Evolutionary conservation across 345 rosid species (phyloP), one percentile per base, ranked within the genome.

Genomic region (Hirschfeldia incana): DNA sequence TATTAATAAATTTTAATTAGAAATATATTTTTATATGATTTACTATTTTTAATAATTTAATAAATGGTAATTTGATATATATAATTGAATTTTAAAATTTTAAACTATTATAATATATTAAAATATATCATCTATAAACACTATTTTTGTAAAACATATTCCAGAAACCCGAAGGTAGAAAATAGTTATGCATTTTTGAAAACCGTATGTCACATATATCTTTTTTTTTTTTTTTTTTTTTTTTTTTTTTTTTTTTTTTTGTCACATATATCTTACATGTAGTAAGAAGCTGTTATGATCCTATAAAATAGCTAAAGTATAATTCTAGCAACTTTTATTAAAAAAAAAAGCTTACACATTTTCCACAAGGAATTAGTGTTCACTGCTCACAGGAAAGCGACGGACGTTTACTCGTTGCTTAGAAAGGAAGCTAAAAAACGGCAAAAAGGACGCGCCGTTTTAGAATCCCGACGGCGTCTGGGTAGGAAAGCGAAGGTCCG

Each of bases 401-500:
- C 65, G 69, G 69, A 1, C 78, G 65, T 27, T 34, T 51, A 0
- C 0, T 7, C 21, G 16, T 74, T 79, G 71, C 71, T 79, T 79
- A 51, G 3, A 74, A 79, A 69, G 34, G 78, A 74, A 79, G 82
- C 67, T 63, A 74, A 55, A 55, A 67, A 67, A 65, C 34, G 77
- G 82, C 65, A 64, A 80, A 69, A 75, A 75, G 13, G 76, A 75
- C 57, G 76, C 77, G 55, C 70, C 64, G 80, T 80, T 79, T 65
- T 49, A 16, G 46, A 66, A 70, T 80, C 69, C 73, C 83, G 58
- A 81, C 81, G 79, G 75, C 83, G 75, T 62, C 57, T 73, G 27
- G 10, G 62, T 66, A 72, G 60, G 49, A 39, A 73, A 64, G 33
- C 74, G 65, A 71, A 30, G 6, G 21, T 69, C 76, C 79, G 83